Evolutionary conservation across 208 protist genomes (phyloP).

Genomic region (Trypanosoma cruzi): DNA sequence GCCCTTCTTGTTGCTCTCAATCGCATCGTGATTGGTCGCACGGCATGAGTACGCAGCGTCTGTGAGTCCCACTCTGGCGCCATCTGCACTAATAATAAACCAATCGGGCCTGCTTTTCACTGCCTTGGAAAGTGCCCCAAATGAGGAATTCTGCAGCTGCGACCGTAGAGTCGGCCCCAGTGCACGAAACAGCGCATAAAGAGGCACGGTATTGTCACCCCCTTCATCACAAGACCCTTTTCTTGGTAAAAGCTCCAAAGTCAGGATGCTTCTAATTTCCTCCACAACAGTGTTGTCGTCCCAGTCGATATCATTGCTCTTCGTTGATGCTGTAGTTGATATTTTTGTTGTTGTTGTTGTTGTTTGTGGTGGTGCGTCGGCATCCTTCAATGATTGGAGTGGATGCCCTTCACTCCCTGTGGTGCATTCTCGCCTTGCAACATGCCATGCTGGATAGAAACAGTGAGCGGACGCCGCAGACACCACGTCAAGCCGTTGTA

Average conservation of each 20-base stretch:
- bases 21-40: not conserved
- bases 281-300: constrained; percentile 21
- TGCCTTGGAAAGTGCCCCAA: constrained; percentile 12
- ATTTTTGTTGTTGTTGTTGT: not conserved
- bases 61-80: constrained; percentile 16
- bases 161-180: constrained; percentile 12
- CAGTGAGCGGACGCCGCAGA: not conserved
- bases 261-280: constrained; percentile 19
- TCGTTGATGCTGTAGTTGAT: not conserved
- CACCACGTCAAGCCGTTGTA: not conserved
- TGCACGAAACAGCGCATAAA: constrained; percentile 24
- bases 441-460: not conserved
- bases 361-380: not conserved
- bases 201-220: not conserved
- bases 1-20: not conserved
- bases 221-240: not conserved
- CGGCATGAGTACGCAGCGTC: not conserved
- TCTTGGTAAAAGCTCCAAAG: not conserved
- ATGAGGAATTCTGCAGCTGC: constrained; percentile 29
- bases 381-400: not conserved
- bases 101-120: constrained; percentile 23
- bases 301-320: constrained; percentile 7
- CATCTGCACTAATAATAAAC: constrained; percentile 19
- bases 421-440: not conserved
- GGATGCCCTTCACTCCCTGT: not conserved